These are phyloP conservation scores for Fusarium gaditjirri DNA, from an alignment of 2,329 filamentous ascomycete genomes.

Conservation along the genomic window DNA sequence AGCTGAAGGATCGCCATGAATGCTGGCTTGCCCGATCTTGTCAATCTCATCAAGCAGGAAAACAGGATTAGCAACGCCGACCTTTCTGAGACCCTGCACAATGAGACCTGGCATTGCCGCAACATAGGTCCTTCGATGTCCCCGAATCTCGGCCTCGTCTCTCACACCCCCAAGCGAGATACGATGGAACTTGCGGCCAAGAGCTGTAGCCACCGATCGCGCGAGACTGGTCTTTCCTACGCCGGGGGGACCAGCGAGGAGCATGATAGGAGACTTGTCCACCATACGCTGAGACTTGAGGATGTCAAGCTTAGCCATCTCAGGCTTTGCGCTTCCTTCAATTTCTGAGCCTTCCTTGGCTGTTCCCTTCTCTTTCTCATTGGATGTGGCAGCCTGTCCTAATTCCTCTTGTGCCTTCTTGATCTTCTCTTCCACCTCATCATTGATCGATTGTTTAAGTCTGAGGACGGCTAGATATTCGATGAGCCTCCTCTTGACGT, in stretches of 20 bases:
- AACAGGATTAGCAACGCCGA: conserved; percentile 93
- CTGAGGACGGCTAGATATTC: conserved; percentile 97
- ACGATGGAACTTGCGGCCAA: conserved; percentile 95
- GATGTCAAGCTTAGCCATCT: conserved; percentile 74
- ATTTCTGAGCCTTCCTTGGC: conserved; percentile 38
- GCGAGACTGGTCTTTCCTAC: conserved; percentile 97
- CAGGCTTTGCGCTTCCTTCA: conserved; percentile 47
- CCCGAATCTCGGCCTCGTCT: conserved; percentile 96
- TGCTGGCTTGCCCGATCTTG: conserved; percentile 90
- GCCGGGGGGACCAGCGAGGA: conserved; percentile 92
- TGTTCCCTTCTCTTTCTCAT: conserved; percentile 29
- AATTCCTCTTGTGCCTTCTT: conserved; percentile 70
- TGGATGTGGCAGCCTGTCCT: conserved; percentile 47
- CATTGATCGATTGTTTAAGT: conserved; percentile 90
- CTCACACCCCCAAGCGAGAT: conserved; percentile 96
- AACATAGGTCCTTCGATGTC: conserved; percentile 94
- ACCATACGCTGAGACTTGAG: conserved; percentile 85
- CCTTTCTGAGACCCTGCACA: conserved; percentile 93
- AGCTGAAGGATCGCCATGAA: conserved; percentile 94
- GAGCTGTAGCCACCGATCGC: conserved; percentile 88
- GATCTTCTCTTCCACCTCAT: conserved; percentile 83
- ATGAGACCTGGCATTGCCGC: conserved; percentile 98
- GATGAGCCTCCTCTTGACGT: conserved; percentile 94
- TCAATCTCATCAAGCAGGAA: conserved; percentile 98
- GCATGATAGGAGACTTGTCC: conserved; percentile 95